phyloP scores from a whole-genome alignment of 192 early-diverging fungal genomes.

The Coemansia sp. region DNA sequence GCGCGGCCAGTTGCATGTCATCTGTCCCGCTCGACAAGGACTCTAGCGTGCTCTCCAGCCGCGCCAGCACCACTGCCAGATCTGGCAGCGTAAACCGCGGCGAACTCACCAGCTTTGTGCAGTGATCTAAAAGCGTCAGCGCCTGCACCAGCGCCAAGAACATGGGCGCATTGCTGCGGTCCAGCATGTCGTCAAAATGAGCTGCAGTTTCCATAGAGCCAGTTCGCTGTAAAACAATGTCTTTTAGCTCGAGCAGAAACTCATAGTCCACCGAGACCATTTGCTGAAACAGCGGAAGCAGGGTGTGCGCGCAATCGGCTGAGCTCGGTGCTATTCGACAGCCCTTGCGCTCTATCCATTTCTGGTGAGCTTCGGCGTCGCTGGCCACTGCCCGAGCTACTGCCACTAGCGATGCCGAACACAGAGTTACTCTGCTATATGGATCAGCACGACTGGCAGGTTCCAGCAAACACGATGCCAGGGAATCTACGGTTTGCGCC shows the following conservation, averaged over 20 bases:
- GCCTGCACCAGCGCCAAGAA: constrained; percentile 25
- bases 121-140: constrained; percentile 5
- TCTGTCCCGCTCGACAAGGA: constrained; percentile 5
- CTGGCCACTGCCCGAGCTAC: constrained; percentile 11
- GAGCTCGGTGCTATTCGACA: not conserved
- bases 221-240: not conserved
- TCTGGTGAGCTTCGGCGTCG: constrained; percentile 9
- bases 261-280: constrained; percentile 29
- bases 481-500: not conserved
- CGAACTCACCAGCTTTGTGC: not conserved
- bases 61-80: constrained; percentile 19
- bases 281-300: constrained; percentile 18
- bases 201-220: not conserved
- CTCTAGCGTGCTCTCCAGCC: constrained; percentile 18
- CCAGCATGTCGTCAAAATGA: constrained; percentile 19
- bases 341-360: constrained; percentile 14
- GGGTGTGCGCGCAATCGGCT: not conserved
- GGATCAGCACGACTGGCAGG: not conserved
- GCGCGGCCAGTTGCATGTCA: constrained; percentile 14
- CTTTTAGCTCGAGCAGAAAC: constrained; percentile 14
- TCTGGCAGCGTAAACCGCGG: constrained; percentile 8
- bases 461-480: not conserved
- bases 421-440: not conserved
- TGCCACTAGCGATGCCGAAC: constrained; percentile 12
- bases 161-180: constrained; percentile 20